Conservation (phyloP, 2,329 filamentous ascomycete genomes). For the Thermoascus crustaceus region DNA sequence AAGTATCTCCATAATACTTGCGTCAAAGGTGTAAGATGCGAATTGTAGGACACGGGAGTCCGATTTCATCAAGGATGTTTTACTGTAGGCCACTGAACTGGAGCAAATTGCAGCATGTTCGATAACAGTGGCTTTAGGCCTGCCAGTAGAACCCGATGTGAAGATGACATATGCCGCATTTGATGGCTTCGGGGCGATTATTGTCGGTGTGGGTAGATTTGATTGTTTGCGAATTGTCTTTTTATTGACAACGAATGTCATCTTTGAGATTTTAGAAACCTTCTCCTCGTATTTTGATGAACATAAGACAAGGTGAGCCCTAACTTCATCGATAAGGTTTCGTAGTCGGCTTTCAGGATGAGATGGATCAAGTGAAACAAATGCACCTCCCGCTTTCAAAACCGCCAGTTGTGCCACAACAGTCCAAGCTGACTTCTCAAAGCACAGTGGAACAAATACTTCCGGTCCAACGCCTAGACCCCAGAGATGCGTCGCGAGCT, state of each 20-base stretch:
- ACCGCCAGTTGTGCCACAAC: constrained; percentile 34
- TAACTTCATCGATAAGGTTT: constrained; percentile 28
- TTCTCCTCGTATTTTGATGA: constrained; percentile 23
- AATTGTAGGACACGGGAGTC: constrained; percentile 52
- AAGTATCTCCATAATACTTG: constrained; percentile 47
- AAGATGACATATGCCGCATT: constrained; percentile 53
- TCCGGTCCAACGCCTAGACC: constrained; percentile 32
- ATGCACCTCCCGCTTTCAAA: constrained; percentile 35
- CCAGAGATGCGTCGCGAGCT: constrained; percentile 28
- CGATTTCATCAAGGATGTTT: constrained; percentile 43
- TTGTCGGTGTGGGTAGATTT: constrained; percentile 12
- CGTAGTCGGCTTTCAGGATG: constrained; percentile 31
- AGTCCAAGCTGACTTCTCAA: constrained; percentile 38
- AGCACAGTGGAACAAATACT: constrained; percentile 32
- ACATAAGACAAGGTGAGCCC: constrained; percentile 25
- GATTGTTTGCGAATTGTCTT: constrained; percentile 20
- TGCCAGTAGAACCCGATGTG: constrained; percentile 49
- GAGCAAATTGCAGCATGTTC: constrained; percentile 53
- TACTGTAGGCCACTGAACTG: constrained; percentile 44
- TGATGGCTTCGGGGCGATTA: constrained; percentile 12
- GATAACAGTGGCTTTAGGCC: constrained; percentile 54
- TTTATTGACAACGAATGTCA: constrained; percentile 21
- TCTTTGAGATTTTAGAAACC: constrained; percentile 20
- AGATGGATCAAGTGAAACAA: constrained; percentile 34
- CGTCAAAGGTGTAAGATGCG: constrained; percentile 50